These are phyloP conservation scores for Remersonia thermophila DNA, from an alignment of 2,329 filamentous ascomycete species.

Conservation along the genomic window DNA sequence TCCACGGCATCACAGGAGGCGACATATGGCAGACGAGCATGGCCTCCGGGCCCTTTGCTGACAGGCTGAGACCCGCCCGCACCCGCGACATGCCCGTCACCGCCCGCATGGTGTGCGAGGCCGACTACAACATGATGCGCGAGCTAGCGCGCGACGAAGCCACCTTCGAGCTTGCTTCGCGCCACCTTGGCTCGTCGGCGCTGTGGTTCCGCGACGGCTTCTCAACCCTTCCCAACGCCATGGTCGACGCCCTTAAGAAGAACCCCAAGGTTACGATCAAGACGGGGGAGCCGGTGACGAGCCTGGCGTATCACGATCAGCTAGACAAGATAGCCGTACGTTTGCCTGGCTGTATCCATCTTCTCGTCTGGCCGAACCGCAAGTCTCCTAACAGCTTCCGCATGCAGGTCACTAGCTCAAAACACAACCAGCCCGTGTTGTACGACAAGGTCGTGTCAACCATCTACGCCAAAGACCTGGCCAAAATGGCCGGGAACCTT, in stretches of 20 bases:
- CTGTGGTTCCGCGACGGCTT: constrained; percentile 48
- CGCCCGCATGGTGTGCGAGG: background rate
- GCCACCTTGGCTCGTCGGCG: constrained; percentile 1
- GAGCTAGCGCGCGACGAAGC: constrained; percentile 2
- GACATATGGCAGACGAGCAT: constrained; percentile 72
- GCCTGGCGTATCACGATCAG: constrained; percentile 28
- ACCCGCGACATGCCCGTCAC: background rate
- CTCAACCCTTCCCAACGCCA: constrained; percentile 41
- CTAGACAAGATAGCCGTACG: constrained; percentile 31
- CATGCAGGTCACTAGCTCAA: constrained; percentile 7
- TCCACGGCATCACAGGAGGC: constrained; percentile 89
- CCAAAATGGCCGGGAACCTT: constrained; percentile 22
- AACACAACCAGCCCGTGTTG: constrained; percentile 11
- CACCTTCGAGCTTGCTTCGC: constrained; percentile 3
- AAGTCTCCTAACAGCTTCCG: background rate
- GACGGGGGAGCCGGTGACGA: constrained; percentile 33
- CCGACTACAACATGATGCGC: constrained; percentile 7
- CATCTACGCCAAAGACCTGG: constrained; percentile 38
- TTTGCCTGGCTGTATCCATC: background rate
- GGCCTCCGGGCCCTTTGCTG: constrained; percentile 43
- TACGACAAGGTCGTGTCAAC: constrained; percentile 54
- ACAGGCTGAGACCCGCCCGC: background rate
- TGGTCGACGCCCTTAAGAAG: constrained; percentile 37
- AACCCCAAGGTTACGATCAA: constrained; percentile 50
- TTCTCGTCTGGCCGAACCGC: too few species aligned